Evolutionary conservation across 78 protist genomes (phyloP), one percentile per base, ranked within the genome.

Genomic region (Dictyostelium discoideum): DNA sequence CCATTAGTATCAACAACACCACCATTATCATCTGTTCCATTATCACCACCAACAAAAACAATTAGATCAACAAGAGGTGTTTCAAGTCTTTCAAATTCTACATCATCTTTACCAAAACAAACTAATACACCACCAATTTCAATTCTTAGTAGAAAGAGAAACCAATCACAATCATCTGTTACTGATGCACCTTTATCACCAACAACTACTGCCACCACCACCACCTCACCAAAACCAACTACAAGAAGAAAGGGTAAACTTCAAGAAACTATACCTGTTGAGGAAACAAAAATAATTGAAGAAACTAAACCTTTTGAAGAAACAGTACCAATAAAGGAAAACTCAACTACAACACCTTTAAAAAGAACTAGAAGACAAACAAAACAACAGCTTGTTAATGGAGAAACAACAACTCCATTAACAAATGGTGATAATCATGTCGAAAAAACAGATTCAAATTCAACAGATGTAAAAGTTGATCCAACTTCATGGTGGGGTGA

Each of bases 401-500:
- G 3, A 13, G 40, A 32, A 37, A 32, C 80, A 14, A 14, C 44
- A 13, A 9, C 79, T 10, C 13, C 18, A 1, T 13, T 10, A 13
- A 74, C 18, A 29, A 29, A 37, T 37, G 81, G 81, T 32, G 81
- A 74, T 29, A 74, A 74, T 29, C 3, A 11, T 9, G 42, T 29
- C 0, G 24, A 32, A 37, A 20, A 74, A 6, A 60, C 22, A 3
- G 69, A 60, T 60, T 20, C 24, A 3, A 60, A 20, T 20, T 60
- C 69, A 20, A 60, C n/a, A 74, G 46, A 74, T 18, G 48, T 37
- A 32, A 39, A 32, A 2, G 26, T 37, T 16, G 81, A 74, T 74
- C 81, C 81, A 74, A 74, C 42, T 32, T 74, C 77, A 11, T 69
- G 77, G 77, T 69, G 77, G 48, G 40, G 48, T 37, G 81, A 37